Base-by-base conservation (phyloP, 805 yeast genomes). In the Danielia oregonensis region DNA sequence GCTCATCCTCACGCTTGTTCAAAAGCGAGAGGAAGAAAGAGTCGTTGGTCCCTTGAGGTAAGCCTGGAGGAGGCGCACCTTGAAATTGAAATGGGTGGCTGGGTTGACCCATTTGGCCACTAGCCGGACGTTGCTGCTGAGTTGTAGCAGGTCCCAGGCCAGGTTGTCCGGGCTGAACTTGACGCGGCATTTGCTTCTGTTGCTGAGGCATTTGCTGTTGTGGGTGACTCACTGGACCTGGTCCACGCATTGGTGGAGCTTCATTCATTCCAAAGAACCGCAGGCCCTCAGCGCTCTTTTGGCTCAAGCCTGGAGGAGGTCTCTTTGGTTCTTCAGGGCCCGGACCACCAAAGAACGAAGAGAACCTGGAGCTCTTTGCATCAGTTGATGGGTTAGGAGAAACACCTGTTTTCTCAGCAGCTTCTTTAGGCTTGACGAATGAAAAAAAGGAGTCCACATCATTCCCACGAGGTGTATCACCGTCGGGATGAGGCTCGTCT, bases 1-100 rank as follows among this genome's bases (percentile, higher is more conserved):
- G 17, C 5, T 16, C 17, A 4, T 5, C 10, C 11, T 26, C 28
- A 6, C 17, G 50, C 39, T 68, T 70, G 26, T 64, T 59, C 42
- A 74, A 51, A 35, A 74, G 53, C 4, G 78, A 65, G 57, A 68
- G 61, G 46, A 74, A 70, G 40, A 74, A 74, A 11, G 65, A 51
- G 39, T 72, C 76, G 43, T 63, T 60, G n/a, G 51, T 28, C 3
- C 36, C 33, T 4, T 41, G 31, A 2, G 36, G 33, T 13, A 19
- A 30, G 3, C 40, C 40, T 4, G 33, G 40, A 24, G 40, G 40
- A 11, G 21, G 31, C 6, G 5, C 30, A 3, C 29, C 21, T 9
- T 26, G 29, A n/a, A n/a, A n/a, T n/a, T n/a, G n/a, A n/a, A n/a
- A n/a, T n/a, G n/a, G n/a, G n/a, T n/a, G 15, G 21, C 14, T 26